Base-by-base conservation (phyloP, 768 basidiomycete genomes). In the Phaeolepiota aurea region DNA sequence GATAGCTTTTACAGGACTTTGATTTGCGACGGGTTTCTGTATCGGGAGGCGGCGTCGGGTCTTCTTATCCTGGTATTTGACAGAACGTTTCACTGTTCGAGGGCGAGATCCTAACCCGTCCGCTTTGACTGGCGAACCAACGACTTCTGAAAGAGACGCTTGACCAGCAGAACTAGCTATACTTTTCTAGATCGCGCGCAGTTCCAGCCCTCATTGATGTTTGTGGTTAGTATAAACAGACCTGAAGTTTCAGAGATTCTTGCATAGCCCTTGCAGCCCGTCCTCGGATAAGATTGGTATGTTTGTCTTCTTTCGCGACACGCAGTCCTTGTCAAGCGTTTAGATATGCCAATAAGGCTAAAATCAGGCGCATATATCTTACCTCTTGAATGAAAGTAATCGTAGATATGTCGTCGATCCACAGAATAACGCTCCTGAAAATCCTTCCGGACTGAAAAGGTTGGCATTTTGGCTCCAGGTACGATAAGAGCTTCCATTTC, bases 391-490 rank as follows among this genome's bases (percentile, higher is more conserved):
- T 85, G 83, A 59, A 82, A 85, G 56, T 85, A 85, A 58, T 86
- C 83, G 53, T 86, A 86, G 47, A 86, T 77, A 49, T 83, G 82
- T 48, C 83, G 64, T 48, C 83, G 67, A 54, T 86, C 82, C 43
- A 83, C 78, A 44, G 65, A 66, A 55, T 82, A 82, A 34, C 78
- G 73, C 52, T 77, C 72, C 58, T 86, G 83, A 22, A 86, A 74
- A 44, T 77, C 79, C 47, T 79, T 80, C 42, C 83, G 72, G 39
- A 79, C 64, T 5, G 76, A 68, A 50, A 85, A 87, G 7, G 77
- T 72, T 4, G 84, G 84, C 84, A 87, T 87, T 53, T 84, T 82
- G 32, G 76, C 77, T 31, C 84, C 84, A 7, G 81, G 77, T 37
- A 68, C 57, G 32, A 87, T 80, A 42, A 76, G 63, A n/a, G 74